Percentiles rank a stretch among this genome's conserved stretches.
Evolutionary conservation across 106 monocot genomes (phyloP).

Genomic region (Gastrodia elata): DNA sequence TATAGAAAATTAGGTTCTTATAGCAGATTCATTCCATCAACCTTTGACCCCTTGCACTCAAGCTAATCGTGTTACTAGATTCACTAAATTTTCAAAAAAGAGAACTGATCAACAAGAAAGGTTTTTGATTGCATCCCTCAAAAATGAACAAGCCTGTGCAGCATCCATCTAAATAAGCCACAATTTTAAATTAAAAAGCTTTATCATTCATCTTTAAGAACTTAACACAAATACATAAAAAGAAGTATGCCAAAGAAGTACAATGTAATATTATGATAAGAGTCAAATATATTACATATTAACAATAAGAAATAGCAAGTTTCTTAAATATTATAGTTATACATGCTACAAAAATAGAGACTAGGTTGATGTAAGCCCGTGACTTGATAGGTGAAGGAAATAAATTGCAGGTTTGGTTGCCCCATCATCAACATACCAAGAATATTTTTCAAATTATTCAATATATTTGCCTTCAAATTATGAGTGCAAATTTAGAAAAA

Average conservation of each 20-base stretch:
- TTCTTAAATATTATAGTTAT: too few species aligned
- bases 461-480: too few species aligned
- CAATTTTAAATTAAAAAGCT: background rate
- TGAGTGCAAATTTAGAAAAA: too few species aligned
- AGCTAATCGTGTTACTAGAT: background rate
- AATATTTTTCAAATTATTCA: too few species aligned
- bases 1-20: background rate
- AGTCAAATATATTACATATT: too few species aligned
- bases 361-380: too few species aligned
- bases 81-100: background rate
- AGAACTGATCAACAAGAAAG: background rate
- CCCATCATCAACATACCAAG: too few species aligned
- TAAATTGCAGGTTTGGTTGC: too few species aligned
- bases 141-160: background rate
- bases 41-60: background rate
- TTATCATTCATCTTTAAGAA: background rate
- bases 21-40: background rate
- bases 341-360: too few species aligned
- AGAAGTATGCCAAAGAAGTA: background rate
- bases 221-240: background rate
- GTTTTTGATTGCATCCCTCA: background rate
- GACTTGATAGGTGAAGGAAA: too few species aligned
- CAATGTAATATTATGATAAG: background rate
- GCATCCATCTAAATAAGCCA: background rate
- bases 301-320: too few species aligned